Percentiles rank a stretch among this genome's conserved stretches.
phyloP scores from a whole-genome alignment of 768 basidiomycete species.

The Lentinus tigrinus region DNA sequence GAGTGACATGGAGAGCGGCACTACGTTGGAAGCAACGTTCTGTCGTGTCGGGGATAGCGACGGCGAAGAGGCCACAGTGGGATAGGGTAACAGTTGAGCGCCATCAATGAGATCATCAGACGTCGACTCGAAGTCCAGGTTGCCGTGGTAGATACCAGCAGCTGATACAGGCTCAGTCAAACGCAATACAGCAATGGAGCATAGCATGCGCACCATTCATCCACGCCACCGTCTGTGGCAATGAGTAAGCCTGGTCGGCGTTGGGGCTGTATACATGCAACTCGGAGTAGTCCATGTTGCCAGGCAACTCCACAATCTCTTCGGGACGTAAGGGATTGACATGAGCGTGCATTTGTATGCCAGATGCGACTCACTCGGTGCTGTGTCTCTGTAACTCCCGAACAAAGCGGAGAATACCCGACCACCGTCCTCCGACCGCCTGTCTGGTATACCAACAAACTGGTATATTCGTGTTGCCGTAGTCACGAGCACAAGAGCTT shows the following conservation, averaged over 20 bases:
- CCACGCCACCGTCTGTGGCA: conserved; percentile 84
- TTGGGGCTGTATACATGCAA: conserved; percentile 77
- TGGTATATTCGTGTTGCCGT: conserved; percentile 91
- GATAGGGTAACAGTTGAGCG: conserved; percentile 79
- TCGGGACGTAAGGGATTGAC: conserved; percentile 25
- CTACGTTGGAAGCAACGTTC: conserved; percentile 29
- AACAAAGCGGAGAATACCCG: conserved; percentile 78
- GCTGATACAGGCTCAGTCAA: conserved; percentile 40
- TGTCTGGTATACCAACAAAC: conserved; percentile 69
- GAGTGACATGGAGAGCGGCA: conserved; percentile 75
- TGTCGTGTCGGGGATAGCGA: conserved; percentile 31
- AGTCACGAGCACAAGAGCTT: conserved; percentile 72
- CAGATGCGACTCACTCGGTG: conserved; percentile 63
- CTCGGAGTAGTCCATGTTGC: conserved; percentile 71
- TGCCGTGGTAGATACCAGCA: conserved; percentile 87
- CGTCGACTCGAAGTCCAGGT: conserved; percentile 64
- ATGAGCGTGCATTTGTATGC: conserved; percentile 8
- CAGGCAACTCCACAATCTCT: conserved; percentile 93
- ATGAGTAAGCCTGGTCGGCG: conserved; percentile 63
- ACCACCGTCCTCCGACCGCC: conserved; percentile 70
- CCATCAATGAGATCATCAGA: conserved; percentile 77
- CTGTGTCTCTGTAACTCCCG: conserved; percentile 66
- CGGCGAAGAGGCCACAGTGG: conserved; percentile 35
- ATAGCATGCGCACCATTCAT: conserved; percentile 67
- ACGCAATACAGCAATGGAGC: not conserved